Percentiles rank a stretch among this genome's conserved stretches.
phyloP scores from a whole-genome alignment of 179 eudicot genomes.

The Carnegiea gigantea region DNA sequence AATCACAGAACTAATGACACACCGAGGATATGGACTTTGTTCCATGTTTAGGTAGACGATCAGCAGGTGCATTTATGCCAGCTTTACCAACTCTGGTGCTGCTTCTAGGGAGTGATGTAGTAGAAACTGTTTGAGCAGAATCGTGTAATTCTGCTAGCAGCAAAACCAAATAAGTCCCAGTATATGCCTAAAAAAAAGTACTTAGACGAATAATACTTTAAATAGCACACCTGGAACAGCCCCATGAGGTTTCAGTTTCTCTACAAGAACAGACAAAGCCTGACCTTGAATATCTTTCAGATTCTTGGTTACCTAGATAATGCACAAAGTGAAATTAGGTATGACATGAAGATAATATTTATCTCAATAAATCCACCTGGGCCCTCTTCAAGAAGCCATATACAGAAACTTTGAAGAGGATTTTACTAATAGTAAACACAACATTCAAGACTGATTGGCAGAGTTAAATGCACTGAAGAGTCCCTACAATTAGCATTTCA shows the following conservation, averaged over 20 bases:
- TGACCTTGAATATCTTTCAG: conserved; percentile 91
- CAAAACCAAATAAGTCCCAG: conserved; percentile 7
- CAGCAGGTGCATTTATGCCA: conserved; percentile 50
- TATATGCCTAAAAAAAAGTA: background rate
- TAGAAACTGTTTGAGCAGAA: conserved; percentile 44
- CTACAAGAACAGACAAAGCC: conserved; percentile 72
- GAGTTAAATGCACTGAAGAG: background rate
- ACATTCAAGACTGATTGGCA: background rate
- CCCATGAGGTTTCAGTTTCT: conserved; percentile 64
- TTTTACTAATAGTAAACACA: background rate
- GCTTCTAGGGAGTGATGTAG: conserved; percentile 46
- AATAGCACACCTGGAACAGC: conserved; percentile 54
- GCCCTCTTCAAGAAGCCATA: background rate
- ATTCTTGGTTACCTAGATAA: conserved; percentile 69
- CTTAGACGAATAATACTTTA: background rate
- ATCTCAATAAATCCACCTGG: background rate
- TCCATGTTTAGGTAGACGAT: conserved; percentile 67
- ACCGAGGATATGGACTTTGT: conserved; percentile 64
- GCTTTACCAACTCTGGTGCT: conserved; percentile 57
- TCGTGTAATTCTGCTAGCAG: conserved; percentile 55
- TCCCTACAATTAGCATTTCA: background rate
- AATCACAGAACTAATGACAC: conserved; percentile 23
- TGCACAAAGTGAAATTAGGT: conserved; percentile 13
- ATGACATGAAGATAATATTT: background rate
- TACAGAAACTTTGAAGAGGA: background rate